These are phyloP conservation scores for Sphagnurus paluster DNA, from an alignment of 1,284 basidiomycete species.

Conservation along the genomic window DNA sequence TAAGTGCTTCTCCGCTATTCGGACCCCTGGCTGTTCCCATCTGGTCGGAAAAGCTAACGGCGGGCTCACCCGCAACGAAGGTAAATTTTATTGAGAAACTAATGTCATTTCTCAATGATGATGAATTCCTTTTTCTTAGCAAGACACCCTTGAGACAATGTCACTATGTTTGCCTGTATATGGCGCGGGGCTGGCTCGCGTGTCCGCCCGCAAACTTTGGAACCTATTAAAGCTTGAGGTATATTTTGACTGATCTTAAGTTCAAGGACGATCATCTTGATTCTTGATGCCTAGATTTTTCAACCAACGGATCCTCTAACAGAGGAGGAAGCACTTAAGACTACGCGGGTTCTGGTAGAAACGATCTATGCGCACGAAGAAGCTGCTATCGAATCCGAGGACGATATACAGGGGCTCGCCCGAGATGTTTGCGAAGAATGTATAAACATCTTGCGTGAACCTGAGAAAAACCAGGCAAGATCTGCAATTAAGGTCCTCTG, in stretches of 20 bases:
- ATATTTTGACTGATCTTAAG: slow-evolving; percentile 11
- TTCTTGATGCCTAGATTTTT: slow-evolving; percentile 65
- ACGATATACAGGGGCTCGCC: slow-evolving; percentile 60
- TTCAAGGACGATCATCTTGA: neutral
- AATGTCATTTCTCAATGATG: neutral
- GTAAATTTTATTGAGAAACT: slow-evolving; percentile 35
- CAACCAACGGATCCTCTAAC: slow-evolving; percentile 82
- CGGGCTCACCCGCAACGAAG: slow-evolving; percentile 84
- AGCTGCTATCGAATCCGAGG: slow-evolving; percentile 31
- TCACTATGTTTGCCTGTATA: slow-evolving; percentile 80
- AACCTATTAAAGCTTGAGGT: slow-evolving; percentile 88
- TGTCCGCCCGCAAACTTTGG: slow-evolving; percentile 79
- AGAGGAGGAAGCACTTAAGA: slow-evolving; percentile 70
- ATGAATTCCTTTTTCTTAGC: slow-evolving; percentile 41
- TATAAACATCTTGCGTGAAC: slow-evolving; percentile 76
- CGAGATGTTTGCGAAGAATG: slow-evolving; percentile 80
- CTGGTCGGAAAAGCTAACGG: slow-evolving; percentile 90
- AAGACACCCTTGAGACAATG: slow-evolving; percentile 81
- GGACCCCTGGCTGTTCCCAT: slow-evolving; percentile 85
- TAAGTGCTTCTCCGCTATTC: slow-evolving; percentile 82
- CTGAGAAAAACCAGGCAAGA: slow-evolving; percentile 89
- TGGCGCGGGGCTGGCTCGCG: slow-evolving; percentile 61
- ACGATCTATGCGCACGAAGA: slow-evolving; percentile 62
- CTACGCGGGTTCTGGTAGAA: slow-evolving; percentile 69
- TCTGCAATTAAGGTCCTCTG: slow-evolving; percentile 83